These are phyloP conservation scores for Penicillium angulare DNA, from an alignment of 495 filamentous ascomycete genomes.

Conservation along the genomic window DNA sequence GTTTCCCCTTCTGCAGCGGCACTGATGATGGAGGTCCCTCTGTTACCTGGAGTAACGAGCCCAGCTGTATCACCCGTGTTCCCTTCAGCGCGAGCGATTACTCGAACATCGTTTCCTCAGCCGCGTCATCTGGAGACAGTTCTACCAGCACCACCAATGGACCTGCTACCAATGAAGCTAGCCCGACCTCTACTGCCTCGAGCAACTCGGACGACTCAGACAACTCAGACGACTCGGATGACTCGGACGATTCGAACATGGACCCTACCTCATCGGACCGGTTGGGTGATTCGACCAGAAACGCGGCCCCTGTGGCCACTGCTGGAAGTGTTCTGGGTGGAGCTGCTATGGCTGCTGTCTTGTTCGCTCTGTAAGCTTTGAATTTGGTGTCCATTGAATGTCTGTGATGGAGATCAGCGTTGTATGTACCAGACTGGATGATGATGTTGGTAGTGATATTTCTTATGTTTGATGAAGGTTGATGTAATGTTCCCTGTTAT, in stretches of 20 bases:
- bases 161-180: neutral
- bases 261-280: neutral
- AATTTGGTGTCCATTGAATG: neutral
- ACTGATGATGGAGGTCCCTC: neutral
- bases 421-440: too few relatives aligned
- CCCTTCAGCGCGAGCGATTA: neutral
- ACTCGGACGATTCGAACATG: neutral
- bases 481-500: too few relatives aligned
- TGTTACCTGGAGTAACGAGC: neutral
- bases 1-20: constrained; percentile 4
- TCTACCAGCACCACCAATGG: neutral
- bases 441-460: neutral
- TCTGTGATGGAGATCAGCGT: too few relatives aligned
- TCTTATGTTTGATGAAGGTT: neutral
- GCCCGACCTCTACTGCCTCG: neutral
- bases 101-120: neutral
- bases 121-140: neutral
- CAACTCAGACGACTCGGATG: neutral
- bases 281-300: neutral
- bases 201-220: too few relatives aligned
- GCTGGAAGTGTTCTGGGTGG: neutral
- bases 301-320: neutral
- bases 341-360: neutral
- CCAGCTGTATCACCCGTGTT: neutral
- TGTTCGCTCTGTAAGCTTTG: neutral